phyloP scores from a whole-genome alignment of 2,329 filamentous ascomycete genomes.

The Aureobasidium subglaciale region DNA sequence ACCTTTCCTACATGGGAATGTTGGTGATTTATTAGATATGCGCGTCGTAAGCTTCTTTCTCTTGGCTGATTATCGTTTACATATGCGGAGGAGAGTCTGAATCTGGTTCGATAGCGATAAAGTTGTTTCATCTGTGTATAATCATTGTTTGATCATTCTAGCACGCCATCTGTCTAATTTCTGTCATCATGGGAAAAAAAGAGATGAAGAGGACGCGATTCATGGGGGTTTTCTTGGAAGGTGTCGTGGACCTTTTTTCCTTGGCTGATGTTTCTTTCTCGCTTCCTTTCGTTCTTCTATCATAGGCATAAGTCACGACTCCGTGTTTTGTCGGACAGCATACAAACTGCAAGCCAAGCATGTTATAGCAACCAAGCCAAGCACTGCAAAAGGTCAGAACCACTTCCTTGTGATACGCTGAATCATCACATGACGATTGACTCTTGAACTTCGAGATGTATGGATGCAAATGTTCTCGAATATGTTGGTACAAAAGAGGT shows the following conservation, averaged over 20 bases:
- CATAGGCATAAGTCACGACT: too few species aligned
- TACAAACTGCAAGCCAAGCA: too few species aligned
- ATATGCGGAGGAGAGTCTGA: not conserved
- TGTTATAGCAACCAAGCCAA: too few species aligned
- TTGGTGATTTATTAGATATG: not conserved
- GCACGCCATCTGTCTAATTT: constrained; percentile 1
- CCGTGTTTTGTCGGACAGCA: too few species aligned
- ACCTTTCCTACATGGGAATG: not conserved
- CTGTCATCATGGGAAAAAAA: not conserved
- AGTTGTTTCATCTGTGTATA: not conserved
- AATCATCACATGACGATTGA: too few species aligned
- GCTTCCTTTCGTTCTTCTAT: not conserved
- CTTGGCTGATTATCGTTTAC: not conserved
- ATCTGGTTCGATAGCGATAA: not conserved
- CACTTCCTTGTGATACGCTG: too few species aligned
- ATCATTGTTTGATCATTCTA: not conserved
- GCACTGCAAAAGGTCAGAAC: too few species aligned
- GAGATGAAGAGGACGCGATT: not conserved
- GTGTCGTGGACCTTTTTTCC: not conserved
- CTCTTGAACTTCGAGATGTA: too few species aligned
- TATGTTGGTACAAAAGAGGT: too few species aligned
- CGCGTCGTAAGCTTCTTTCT: not conserved
- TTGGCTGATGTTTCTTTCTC: not conserved
- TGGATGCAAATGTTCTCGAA: too few species aligned
- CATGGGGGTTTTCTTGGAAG: not conserved